Base-by-base conservation (phyloP, 2,329 filamentous ascomycete species). In the Colletotrichum cordylinicola region DNA sequence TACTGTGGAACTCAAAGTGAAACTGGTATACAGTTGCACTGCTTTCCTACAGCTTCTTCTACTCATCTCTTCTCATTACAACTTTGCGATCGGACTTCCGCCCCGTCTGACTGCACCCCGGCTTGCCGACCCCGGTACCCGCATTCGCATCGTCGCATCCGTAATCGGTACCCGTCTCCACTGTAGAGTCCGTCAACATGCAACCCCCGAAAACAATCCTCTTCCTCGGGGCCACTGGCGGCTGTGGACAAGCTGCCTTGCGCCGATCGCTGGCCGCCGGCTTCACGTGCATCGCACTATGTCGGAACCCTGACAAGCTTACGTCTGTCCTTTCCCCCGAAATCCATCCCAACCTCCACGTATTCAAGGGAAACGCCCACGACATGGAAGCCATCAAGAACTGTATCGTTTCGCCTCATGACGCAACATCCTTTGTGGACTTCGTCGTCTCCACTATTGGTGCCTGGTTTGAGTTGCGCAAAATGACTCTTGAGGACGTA, bases 201-300 rank as follows among this genome's bases (percentile, higher is more conserved):
- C 21, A 37, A 35, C 55, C 77, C 69, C 71, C 78, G 55, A 85
- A 87, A 77, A 86, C 87, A 5, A 81, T 90, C 71, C 85, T 87
- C 60, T 90, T 91, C 83, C 85, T 91, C 69, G 90, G 90, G 74
- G 88, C 89, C 56, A 90, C 87, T 27, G 87, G 86, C 39, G 90
- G 90, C 64, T 85, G 84, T 77, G 88, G 86, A 69, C 85, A 90
- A 72, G 82, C 88, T 4, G 84, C 85, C 18, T 86, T 91, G 55
- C 84, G 84, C 29, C 83, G 84, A 55, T 82, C 85, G 31, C 86
- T 91, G 10, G 83, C 84, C 18, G 86, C 85, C 13, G 87, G 87
- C 39, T 85, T 88, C 79, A 82, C 79, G 9, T 90, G 88, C 82
- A 82, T 87, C 65, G 89, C 87, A 61, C 84, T 91, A 43, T 89